Evolutionary conservation across 2,329 filamentous ascomycete genomes (phyloP), one percentile per base, ranked within the genome.

Genomic region (Trichoderma atroviride): DNA sequence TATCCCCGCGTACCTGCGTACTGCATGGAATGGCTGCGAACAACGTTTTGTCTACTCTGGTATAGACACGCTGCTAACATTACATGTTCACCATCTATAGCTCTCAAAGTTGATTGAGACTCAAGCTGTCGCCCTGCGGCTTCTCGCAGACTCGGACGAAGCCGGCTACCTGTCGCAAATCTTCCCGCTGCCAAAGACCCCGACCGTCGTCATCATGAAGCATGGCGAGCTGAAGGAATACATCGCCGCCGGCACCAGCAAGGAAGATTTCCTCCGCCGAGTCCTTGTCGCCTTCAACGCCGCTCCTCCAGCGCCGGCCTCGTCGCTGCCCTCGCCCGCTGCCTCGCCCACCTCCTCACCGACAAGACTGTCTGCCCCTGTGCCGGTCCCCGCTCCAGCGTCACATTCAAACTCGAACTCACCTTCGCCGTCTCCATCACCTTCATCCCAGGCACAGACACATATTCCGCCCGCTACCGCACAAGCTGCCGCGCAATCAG

Each of bases 131-230:
- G 81, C 91, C 9, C 83, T 97, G 27, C 88, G 90, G 62, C 83
- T 97, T 27, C 80, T 85, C 40, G 88, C 90, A 22, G 92, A 90
- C 27, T 94, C 92, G 2, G 87, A 91, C 73, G 94, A 97, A 82
- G 93, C 93, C 11, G 89, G 87, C 6, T 96, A 93, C 75, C 84
- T 98, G 16, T 87, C 90, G 11, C 92, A 92, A 57, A 92, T 97
- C 75, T 96, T 93, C 75, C 92, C 93, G 0, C 83, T 97, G n/a
- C 86, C 88, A 1, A 88, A 88, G 73, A 88, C 89, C n/a, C 94
- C 95, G 0, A 91, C 91, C 1, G 81, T 97, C 10, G 86, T 97
- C 19, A 83, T 96, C 24, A 94, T 97, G 74, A 88, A 90, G 76
- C 91, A 93, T 79, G 93, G 91, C 10, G 87, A 92, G 71, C 82